Base-by-base conservation (phyloP, 1,284 basidiomycete genomes). In the Hymenochaete sp. region DNA sequence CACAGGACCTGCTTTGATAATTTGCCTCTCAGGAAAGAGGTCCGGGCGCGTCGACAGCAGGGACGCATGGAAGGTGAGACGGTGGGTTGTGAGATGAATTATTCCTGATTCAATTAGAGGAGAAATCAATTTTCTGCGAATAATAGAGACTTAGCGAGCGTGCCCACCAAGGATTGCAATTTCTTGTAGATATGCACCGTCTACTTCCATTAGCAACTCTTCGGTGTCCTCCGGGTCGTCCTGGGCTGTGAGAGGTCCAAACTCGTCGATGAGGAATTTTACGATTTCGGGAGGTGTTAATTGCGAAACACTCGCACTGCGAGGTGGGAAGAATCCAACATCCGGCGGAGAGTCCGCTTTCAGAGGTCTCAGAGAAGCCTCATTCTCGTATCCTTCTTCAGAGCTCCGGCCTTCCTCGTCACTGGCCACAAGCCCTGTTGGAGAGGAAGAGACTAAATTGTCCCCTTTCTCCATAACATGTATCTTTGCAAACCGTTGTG, bases 11-110 rank as follows among this genome's bases (percentile, higher is more conserved):
- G 72, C 55, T 52, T 72, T 74, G 38, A 82, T 61, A 18, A 75
- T 51, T 32, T 62, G 55, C 36, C 59, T 56, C 11, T 57, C 51
- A 8, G 58, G 52, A 11, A 49, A 49, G 13, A 62, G 42, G 33
- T 64, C 65, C 3, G 68, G 62, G 3, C 62, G 57, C 10, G 70
- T 67, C 0, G 74, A 67, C 2, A 78, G 68, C 13, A 82, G 57
- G 4, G 76, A 72, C 1, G 80, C 80, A 53, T 82, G 79, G 57
- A 84, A 84, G 0, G 76, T 59, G 11, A 82, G 51, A 5, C 80
- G 70, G 57, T 82, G 77, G 2, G 75, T 78, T 0, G 79, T 83
- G 18, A 82, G 61, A 56, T 81, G 77, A 21, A 80, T 63, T 42
- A 77, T 75, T n/a, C 79, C 79, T n/a, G 22, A 33, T 42, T 32